Evolutionary conservation across 169 alveolate genomes (phyloP), one percentile per base, ranked within the genome.

Genomic region (Eimeria tenella): DNA sequence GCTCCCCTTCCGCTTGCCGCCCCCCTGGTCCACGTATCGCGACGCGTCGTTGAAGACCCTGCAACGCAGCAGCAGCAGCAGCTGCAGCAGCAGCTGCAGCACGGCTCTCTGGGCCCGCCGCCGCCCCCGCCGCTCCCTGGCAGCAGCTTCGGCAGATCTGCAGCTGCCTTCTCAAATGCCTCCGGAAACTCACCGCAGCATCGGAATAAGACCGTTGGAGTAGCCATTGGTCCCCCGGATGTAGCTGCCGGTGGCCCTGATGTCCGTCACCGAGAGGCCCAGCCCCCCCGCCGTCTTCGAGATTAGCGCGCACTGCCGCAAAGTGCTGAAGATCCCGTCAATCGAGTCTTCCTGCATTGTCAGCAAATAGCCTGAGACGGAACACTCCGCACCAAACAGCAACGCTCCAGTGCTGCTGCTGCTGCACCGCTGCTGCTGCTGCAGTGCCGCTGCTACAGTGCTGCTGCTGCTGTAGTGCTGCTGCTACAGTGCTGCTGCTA

Each of bases 201-300:
- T 99, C 49, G 99, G 99, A 25, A 99, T 99, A 55, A 99, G 95
- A 2, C 99, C 99, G 95, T 99, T 99, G 73, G 99, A 97, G 58
- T 96, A 96, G 4, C 99, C 99, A 95, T 99, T 99, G 17, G 99
- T 99, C 55, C 99, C 99, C 75, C 99, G 96, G 86, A 99, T 99
- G 97, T 99, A 99, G 21, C 99, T 97, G 70, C 99, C 99, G 9
- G 98, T 96, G 5, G 99, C 99, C 86, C 99, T 96, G 73, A 99
- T 98, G 90, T 98, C 98, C 87, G 98, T 99, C 31, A 98, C 97
- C 10, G 99, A 98, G 15, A 99, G 97, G 62, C 99, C 99, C 52
- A 99, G 98, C 9, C 99, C 99, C 6, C 99, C 99, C 3, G 99
- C 99, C 11, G 98, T 96, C 95, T 99, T 99, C 92, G 99, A 98